Conservation (phyloP, 2,329 filamentous ascomycete species). For the Pseudogymnoascus verrucosus region DNA sequence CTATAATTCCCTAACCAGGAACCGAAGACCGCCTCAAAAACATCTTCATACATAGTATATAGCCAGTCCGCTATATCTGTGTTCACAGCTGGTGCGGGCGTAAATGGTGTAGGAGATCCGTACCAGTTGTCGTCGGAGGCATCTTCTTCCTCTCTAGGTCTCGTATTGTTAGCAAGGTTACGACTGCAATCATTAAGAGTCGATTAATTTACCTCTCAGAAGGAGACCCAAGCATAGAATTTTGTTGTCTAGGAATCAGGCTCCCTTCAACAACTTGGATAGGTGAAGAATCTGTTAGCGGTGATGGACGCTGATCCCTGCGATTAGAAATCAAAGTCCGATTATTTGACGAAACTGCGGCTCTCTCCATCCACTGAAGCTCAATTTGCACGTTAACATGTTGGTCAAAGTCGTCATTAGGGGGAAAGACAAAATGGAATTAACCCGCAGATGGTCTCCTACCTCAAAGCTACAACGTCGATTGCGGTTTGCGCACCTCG, state of each 20-base stretch:
- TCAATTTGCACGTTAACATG: neutral
- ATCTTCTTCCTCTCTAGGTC: neutral
- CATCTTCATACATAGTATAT: neutral
- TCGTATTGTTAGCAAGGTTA: neutral
- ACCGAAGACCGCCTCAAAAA: constrained; percentile 34
- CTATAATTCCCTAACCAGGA: constrained; percentile 36
- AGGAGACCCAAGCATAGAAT: neutral
- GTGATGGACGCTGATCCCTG: neutral
- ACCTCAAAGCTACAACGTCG: neutral
- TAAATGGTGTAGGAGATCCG: neutral
- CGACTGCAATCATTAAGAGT: neutral
- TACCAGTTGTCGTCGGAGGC: neutral
- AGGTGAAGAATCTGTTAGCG: neutral
- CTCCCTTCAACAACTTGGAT: neutral
- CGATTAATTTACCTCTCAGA: neutral
- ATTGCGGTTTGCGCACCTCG: neutral
- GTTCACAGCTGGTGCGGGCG: neutral
- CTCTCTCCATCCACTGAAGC: neutral
- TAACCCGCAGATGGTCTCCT: neutral
- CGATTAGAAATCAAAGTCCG: neutral
- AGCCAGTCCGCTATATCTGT: neutral
- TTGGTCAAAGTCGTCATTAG: neutral
- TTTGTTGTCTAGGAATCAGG: neutral
- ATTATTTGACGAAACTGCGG: neutral
- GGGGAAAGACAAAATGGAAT: neutral